Evolutionary conservation across 1,284 basidiomycete genomes (phyloP).

Genomic region (Entoloma clypeatum): DNA sequence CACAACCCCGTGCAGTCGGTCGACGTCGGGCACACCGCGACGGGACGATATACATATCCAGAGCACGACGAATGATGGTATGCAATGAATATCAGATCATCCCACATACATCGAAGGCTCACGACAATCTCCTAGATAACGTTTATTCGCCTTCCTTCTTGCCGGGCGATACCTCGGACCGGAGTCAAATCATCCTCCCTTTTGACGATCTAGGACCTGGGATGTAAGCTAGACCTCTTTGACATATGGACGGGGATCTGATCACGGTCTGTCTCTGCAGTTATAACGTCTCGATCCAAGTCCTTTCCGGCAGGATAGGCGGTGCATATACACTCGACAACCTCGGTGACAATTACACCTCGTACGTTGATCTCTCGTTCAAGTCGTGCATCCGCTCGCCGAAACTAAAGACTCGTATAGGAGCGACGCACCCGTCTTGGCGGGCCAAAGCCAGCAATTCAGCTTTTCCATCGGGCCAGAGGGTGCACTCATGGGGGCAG

Average conservation of each 20-base stretch:
- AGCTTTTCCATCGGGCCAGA: too few relatives aligned
- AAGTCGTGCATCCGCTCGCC: neutral
- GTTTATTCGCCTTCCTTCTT: constrained; percentile 1
- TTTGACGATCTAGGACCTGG: constrained; percentile 13
- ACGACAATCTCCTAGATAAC: constrained; percentile 5
- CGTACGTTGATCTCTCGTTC: constrained; percentile 3
- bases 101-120: too few relatives aligned
- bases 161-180: too few relatives aligned
- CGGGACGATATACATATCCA: neutral
- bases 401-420: neutral
- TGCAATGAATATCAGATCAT: too few relatives aligned
- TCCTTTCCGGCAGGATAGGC: constrained; percentile 5
- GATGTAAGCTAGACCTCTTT: constrained; percentile 2
- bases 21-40: neutral
- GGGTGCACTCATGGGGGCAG: too few relatives aligned
- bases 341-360: constrained; percentile 9
- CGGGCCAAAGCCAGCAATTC: constrained; percentile 10
- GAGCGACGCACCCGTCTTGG: constrained; percentile 1
- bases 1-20: neutral
- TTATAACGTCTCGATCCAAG: constrained; percentile 7
- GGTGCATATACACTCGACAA: constrained; percentile 6
- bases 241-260: neutral
- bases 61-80: neutral
- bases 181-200: too few relatives aligned
- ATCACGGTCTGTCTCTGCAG: neutral